Conservation (phyloP, 148 eudicot genomes). For the Amaranthus hypochondriacus region DNA sequence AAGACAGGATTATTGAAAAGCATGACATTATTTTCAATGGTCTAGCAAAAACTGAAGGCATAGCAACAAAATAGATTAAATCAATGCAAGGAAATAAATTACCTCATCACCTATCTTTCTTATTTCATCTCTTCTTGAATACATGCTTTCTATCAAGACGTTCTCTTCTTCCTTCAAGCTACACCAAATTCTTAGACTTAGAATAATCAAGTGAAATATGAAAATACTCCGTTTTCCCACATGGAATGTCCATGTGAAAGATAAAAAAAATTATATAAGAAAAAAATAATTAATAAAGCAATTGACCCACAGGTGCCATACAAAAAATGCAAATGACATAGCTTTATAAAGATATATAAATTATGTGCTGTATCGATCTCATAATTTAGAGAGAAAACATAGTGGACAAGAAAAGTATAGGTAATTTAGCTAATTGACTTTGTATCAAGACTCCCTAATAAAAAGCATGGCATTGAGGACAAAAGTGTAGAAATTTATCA, state of each 20-base stretch:
- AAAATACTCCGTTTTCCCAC: not conserved
- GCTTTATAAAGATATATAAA: not conserved
- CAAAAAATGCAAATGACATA: not conserved
- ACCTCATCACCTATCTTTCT: conserved; percentile 53
- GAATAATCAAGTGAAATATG: not conserved
- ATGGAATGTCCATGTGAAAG: not conserved
- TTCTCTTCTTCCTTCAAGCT: conserved; percentile 66
- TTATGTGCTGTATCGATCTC: not conserved
- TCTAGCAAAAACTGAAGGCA: not conserved
- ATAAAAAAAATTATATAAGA: not conserved
- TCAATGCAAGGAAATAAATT: conserved; percentile 3
- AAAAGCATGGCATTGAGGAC: not conserved
- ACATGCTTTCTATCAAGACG: conserved; percentile 33
- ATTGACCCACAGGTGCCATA: not conserved
- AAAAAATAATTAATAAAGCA: not conserved
- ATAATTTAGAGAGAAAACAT: not conserved
- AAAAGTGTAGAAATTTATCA: not conserved
- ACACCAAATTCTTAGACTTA: conserved; percentile 19
- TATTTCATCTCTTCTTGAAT: conserved; percentile 36
- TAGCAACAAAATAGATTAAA: not conserved
- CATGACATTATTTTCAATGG: not conserved
- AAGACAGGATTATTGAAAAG: not conserved
- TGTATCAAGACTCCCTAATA: not conserved
- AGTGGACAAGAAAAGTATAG: not conserved
- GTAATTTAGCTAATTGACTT: not conserved